Evolutionary conservation across 371 early-diverging fungal species (phyloP), one percentile per base, ranked within the genome.

Genomic region (Mucor mucedo): DNA sequence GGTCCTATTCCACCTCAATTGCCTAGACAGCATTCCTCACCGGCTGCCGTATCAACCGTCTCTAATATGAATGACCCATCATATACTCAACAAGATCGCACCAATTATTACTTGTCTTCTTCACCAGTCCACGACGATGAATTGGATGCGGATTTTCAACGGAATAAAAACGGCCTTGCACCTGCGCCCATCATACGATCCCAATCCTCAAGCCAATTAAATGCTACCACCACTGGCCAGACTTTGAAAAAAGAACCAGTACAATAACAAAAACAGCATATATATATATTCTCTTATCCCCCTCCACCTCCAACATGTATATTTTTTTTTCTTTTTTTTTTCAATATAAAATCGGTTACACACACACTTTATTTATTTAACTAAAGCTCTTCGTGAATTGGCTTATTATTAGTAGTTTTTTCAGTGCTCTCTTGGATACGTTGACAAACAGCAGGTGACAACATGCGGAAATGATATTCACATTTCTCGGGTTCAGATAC

Each of bases 401-500:
- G 56, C 21, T 42, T 49, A 4, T 49, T 40, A 14, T 13, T 42
- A 42, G 1, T 42, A 4, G 1, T 47, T 21, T 27, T 7, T 50
- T 14, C 9, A 35, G 6, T 30, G 11, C 6, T 41, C 1, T 3
- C 28, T 55, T 67, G 60, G 1, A 35, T 1, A 8, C 52, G 50
- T 40, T 57, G 52, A 63, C 97, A 97, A 1, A 89, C 92, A 56
- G 92, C 92, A 3, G 96, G 95, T 0, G 94, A 86, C 5, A 67
- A 61, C 68, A 95, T 75, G 40, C 77, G 75, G 59, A 88, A 87
- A 14, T 72, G 70, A 68, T 98, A 98, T 78, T 94, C 95, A 75
- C 98, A 98, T 76, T 96, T 97, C 64, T 85, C 93, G 9, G 95
- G 96, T 72, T 98, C 98, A 3, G 88, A 68, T 5, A 95, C 91